Base-by-base conservation (phyloP, 2,329 filamentous ascomycete genomes). In the Thyridium curvatum region DNA sequence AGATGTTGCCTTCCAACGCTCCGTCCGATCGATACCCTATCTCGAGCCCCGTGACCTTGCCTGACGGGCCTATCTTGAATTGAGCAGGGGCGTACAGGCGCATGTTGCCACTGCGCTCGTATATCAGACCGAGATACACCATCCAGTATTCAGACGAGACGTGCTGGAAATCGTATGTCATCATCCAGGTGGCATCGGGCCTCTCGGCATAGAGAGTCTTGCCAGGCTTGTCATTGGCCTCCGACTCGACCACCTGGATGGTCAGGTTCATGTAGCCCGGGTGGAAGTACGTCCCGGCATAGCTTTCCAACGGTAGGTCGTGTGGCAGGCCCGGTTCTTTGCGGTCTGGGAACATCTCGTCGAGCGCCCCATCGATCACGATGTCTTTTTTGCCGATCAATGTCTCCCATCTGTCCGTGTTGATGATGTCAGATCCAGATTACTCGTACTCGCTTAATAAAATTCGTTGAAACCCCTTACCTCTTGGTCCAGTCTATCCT, bases 221-320 rank as follows among this genome's bases (percentile, higher is more conserved):
- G 21, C 21, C 10, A 6, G 21, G 21, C 32, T 45, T 46, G 30
- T 58, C 47, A 29, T 49, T 32, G 34, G 16, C 16, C 9, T 31
- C 18, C 9, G 34, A 15, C 28, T 33, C 37, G 12, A 38, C 39
- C 6, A 51, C 33, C 35, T 51, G 37, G 8, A 62, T 34, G 2
- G 52, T 58, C 38, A 62, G 37, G 44, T 56, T 59, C 18, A 47
- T 49, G 51, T 71, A 72, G 4, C 59, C 67, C 2, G 60, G 58
- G 38, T 72, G 58, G 42, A 52, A 61, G 45, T 72, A 74, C 2
- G 56, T 65, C 3, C 71, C 71, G 2, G 51, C 46, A 42, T 64
- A 63, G 29, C 50, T 48, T 13, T 48, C 42, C 4, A 70, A 46
- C 0, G 63, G 57, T 13, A 66, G 51, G 8, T 52, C 41, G 1